Conservation (phyloP, 2,329 filamentous ascomycete species). For the Pestalotiopsis sp. region DNA sequence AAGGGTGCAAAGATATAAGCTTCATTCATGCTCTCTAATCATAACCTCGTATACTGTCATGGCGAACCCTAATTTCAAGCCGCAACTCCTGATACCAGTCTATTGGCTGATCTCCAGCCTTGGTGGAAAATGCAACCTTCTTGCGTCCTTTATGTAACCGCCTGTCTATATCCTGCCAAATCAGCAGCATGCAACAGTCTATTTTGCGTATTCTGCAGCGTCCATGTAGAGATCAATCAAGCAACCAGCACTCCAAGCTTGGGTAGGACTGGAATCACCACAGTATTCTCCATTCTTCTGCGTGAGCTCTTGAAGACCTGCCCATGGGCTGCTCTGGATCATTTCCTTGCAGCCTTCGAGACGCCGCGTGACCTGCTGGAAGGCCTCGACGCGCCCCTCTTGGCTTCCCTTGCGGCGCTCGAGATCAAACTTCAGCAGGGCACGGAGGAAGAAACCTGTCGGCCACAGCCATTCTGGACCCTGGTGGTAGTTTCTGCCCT, state of each 20-base stretch:
- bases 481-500: conserved; percentile 97
- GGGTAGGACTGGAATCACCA: conserved; percentile 87
- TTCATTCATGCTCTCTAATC: conserved; percentile 38
- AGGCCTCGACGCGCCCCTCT: conserved; percentile 79
- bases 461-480: conserved; percentile 99
- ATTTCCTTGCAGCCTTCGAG: conserved; percentile 83
- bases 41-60: conserved; percentile 42
- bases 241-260: conserved; percentile 95
- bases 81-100: conserved; percentile 32
- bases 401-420: conserved; percentile 59
- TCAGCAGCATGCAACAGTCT: not conserved
- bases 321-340: conserved; percentile 81
- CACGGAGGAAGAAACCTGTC: conserved; percentile 91
- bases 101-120: not conserved
- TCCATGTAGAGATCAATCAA: conserved; percentile 97
- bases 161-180: not conserved
- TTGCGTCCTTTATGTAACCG: not conserved
- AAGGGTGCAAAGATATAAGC: not conserved
- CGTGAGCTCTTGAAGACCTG: conserved; percentile 88
- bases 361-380: conserved; percentile 89
- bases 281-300: conserved; percentile 87
- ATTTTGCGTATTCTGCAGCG: conserved; percentile 54
- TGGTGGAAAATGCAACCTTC: not conserved
- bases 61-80: conserved; percentile 59
- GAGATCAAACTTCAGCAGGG: conserved; percentile 88